Percentiles rank a stretch among this genome's conserved stretches.
phyloP scores from a whole-genome alignment of 495 filamentous ascomycete species.

The Penicillium angulare region DNA sequence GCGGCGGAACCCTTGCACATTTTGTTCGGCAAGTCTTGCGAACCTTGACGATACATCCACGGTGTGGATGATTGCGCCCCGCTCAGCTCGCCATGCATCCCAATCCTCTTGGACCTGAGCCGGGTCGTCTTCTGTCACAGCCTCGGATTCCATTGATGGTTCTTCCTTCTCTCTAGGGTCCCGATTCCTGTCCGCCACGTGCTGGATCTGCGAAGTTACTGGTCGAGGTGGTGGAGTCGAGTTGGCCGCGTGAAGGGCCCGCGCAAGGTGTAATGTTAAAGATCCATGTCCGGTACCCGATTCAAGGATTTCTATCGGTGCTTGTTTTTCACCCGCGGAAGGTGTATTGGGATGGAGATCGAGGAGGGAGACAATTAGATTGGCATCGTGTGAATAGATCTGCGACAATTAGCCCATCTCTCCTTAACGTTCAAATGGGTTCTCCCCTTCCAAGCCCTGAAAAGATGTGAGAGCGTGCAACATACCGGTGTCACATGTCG shows the following conservation, averaged over 20 bases:
- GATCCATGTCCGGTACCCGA: conserved; percentile 79
- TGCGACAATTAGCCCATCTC: conserved; percentile 35
- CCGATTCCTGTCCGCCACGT: conserved; percentile 27
- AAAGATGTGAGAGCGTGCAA: too few relatives aligned
- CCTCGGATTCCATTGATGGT: not conserved
- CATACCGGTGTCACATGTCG: conserved; percentile 71
- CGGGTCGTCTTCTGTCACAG: conserved; percentile 6
- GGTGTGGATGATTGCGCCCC: conserved; percentile 68
- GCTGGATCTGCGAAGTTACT: conserved; percentile 35
- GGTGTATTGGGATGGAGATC: conserved; percentile 62
- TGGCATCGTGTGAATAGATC: conserved; percentile 73
- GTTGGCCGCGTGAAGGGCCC: conserved; percentile 76
- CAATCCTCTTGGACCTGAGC: conserved; percentile 25
- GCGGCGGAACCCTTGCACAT: conserved; percentile 62
- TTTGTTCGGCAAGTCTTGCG: conserved; percentile 57
- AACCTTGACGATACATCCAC: conserved; percentile 60
- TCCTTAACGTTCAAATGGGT: not conserved
- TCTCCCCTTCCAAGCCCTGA: too few relatives aligned
- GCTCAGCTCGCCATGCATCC: conserved; percentile 48
- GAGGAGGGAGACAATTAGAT: conserved; percentile 68
- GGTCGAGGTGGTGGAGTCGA: conserved; percentile 37
- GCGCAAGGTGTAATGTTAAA: conserved; percentile 68
- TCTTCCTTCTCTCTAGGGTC: conserved; percentile 24
- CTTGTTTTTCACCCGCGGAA: conserved; percentile 21
- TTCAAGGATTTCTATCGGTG: conserved; percentile 67